Evolutionary conservation across 139 green algal genomes (phyloP).

Genomic region (Closterium sp.): DNA sequence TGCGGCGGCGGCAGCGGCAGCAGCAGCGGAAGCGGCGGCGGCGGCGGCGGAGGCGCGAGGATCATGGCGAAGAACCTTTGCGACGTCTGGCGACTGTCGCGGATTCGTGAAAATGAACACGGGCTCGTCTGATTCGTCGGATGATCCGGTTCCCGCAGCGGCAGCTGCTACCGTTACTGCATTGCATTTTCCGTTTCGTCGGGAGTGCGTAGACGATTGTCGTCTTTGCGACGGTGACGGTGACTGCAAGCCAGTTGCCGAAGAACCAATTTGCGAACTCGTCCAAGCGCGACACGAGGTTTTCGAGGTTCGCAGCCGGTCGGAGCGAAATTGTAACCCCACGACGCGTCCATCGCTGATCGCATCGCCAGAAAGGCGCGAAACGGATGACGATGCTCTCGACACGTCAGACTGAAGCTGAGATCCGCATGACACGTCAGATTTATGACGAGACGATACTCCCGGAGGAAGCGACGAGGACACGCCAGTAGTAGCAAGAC

Average conservation of each 20-base stretch:
- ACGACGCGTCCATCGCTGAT: background rate
- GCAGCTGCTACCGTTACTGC: background rate
- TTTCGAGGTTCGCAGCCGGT: too few species aligned
- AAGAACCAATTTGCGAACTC: background rate
- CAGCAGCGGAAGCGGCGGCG: background rate
- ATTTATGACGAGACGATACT: background rate
- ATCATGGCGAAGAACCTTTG: background rate
- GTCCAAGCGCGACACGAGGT: background rate
- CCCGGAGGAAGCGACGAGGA: background rate
- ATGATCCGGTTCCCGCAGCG: background rate
- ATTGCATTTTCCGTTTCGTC: background rate
- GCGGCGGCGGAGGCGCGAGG: background rate
- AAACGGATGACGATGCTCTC: background rate
- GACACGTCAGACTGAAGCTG: background rate
- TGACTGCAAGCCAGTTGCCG: background rate
- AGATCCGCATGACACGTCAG: background rate
- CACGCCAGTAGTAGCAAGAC: background rate
- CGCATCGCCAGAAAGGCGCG: background rate
- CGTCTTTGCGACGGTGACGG: background rate
- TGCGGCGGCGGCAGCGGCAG: background rate
- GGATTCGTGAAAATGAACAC: background rate
- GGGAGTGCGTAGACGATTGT: background rate
- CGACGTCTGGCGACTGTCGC: background rate
- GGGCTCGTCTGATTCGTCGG: background rate
- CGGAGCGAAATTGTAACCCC: background rate